These are phyloP conservation scores for Planoprotostelium fungivorum DNA, from an alignment of 78 protist species.

Conservation along the genomic window DNA sequence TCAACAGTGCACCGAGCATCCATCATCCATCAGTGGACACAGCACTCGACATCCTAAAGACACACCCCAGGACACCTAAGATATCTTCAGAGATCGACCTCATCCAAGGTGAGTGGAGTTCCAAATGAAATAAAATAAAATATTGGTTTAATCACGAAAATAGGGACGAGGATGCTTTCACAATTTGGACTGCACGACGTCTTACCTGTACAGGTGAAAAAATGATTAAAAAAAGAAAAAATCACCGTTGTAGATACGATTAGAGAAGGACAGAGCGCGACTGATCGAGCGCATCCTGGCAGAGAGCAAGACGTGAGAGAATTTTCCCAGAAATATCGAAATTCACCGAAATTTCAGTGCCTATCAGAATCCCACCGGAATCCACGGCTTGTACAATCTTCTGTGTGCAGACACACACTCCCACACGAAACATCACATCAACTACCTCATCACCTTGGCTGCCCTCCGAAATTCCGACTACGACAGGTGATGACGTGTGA, in stretches of 20 bases:
- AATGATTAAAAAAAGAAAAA: neutral
- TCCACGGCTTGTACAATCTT: neutral
- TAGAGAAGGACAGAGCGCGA: neutral
- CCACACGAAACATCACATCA: neutral
- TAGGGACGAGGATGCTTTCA: neutral
- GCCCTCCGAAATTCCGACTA: neutral
- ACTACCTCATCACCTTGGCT: neutral
- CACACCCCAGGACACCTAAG: neutral
- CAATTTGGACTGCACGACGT: neutral
- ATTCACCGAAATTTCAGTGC: neutral
- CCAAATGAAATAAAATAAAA: no score
- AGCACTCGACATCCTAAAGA: neutral
- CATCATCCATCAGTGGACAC: neutral
- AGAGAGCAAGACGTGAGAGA: neutral
- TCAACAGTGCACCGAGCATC: neutral
- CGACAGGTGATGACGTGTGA: neutral
- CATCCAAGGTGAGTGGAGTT: neutral
- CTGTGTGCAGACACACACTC: neutral
- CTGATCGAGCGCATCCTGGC: neutral
- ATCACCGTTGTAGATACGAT: neutral
- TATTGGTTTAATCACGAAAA: no score
- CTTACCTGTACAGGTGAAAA: neutral
- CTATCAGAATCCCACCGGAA: neutral
- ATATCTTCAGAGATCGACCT: neutral
- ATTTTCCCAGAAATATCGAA: neutral